Base-by-base conservation (phyloP, 306 rosid species). In the Begonia peltatifolia region DNA sequence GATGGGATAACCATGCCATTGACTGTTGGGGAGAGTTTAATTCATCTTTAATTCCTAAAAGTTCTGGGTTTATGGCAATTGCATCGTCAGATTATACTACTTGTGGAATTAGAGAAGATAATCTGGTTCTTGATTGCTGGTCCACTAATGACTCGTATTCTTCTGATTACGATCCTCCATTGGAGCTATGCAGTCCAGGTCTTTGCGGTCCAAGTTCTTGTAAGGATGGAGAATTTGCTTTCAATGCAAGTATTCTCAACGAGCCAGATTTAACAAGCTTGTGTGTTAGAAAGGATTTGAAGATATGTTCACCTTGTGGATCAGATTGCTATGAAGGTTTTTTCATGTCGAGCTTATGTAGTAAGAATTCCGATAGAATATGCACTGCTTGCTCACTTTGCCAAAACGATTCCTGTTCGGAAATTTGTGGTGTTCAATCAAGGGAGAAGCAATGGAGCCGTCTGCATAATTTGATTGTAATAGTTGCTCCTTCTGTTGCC, bases 331-430 rank as follows among this genome's bases (percentile, higher is more conserved):
- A 94, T 0, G 71, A 76, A 52, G 95, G 95, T 0, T 79, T 69
- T 69, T 90, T 90, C 80, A 57, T 86, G 71, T 90, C 97, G 41
- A 85, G 94, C 54, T 60, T 87, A 2, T 90, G 97, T 58, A 71
- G 82, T 41, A 62, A 5, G n/a, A 78, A 74, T 51, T 42, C 84
- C 6, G 95, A 80, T 61, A 70, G 94, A 49, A 79, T 83, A 11
- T 90, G 97, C 76, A 80, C 95, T 2, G 77, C 86, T 58, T 90
- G 95, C 66, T 90, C 95, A 53, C 94, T 90, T 60, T 90, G 99
- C 76, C 95, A 90, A 66, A 90, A 90, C 66, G 79, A 89, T 41
- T 83, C 95, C 50, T 90, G 99, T 63, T 54, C 55, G 71, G 70
- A 66, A 46, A 68, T 72, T 16, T 90, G 99, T 70, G 72, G 74